Evolutionary conservation across 108 stramenopile species (phyloP).

Genomic region (Fistulifera pelliculosa): DNA sequence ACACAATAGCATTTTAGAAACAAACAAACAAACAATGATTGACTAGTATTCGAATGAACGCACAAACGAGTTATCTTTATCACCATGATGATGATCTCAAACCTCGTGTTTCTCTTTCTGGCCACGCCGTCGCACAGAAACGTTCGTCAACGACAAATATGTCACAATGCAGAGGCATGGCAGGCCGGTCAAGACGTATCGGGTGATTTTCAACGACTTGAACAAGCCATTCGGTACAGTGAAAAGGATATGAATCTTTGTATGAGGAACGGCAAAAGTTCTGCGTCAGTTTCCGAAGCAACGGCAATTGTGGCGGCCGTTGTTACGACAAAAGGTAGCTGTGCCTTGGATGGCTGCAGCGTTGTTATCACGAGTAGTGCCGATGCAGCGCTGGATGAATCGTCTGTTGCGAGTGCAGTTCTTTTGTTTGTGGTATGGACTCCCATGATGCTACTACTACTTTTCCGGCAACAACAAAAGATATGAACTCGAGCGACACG

Average conservation of each 20-base stretch:
- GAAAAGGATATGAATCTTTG: neutral
- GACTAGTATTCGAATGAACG: too few relatives aligned
- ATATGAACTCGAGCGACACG: too few relatives aligned
- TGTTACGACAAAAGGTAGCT: neutral
- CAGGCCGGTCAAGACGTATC: neutral
- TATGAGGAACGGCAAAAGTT: neutral
- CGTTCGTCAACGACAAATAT: too few relatives aligned
- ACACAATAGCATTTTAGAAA: too few relatives aligned
- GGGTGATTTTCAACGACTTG: constrained; percentile 2
- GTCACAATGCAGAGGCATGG: neutral
- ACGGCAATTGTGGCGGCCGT: neutral
- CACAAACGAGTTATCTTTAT: too few relatives aligned
- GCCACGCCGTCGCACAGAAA: too few relatives aligned
- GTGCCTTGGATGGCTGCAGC: neutral
- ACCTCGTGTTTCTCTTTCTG: too few relatives aligned
- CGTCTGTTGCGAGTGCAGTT: neutral
- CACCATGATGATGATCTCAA: too few relatives aligned
- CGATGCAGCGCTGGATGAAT: neutral
- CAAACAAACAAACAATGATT: too few relatives aligned
- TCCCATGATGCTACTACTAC: too few relatives aligned
- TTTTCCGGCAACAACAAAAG: too few relatives aligned
- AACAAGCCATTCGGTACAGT: neutral
- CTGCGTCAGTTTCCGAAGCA: neutral
- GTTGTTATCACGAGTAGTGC: neutral
- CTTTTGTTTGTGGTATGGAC: neutral